Percentiles rank a stretch among this genome's conserved stretches.
phyloP scores from a whole-genome alignment of 192 early-diverging fungal genomes.

The Rhizophagus sp. region DNA sequence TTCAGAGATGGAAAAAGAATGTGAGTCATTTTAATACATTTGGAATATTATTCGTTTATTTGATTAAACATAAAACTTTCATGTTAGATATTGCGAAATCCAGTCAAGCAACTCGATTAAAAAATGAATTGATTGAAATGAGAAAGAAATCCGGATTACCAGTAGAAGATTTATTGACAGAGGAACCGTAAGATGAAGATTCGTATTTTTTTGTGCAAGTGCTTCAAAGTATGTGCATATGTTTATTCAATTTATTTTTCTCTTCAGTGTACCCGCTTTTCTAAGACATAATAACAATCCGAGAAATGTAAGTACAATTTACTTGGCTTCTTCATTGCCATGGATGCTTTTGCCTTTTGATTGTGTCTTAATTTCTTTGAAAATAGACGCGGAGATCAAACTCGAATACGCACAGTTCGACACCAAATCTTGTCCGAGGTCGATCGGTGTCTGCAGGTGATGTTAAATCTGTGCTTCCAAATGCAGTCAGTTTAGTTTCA shows the following conservation, averaged over 20 bases:
- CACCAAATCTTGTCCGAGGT: slow-evolving; percentile 1
- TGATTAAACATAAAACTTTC: too few species aligned
- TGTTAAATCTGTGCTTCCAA: not conserved
- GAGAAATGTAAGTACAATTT: not conserved
- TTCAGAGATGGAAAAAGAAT: slow-evolving; percentile 43
- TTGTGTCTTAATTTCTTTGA: not conserved
- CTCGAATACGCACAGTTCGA: not conserved
- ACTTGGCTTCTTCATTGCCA: not conserved
- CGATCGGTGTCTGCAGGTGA: not conserved
- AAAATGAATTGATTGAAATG: slow-evolving; percentile 28
- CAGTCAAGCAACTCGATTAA: slow-evolving; percentile 4
- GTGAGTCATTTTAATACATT: slow-evolving; percentile 23
- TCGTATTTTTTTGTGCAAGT: not conserved
- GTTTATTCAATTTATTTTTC: not conserved
- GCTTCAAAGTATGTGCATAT: not conserved
- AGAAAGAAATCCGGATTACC: slow-evolving; percentile 14
- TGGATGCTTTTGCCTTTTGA: not conserved
- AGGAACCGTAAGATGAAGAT: slow-evolving; percentile 22
- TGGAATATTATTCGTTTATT: not conserved
- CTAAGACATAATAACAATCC: not conserved
- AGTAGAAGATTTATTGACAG: slow-evolving; percentile 21
- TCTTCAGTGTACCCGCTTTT: slow-evolving; percentile 1
- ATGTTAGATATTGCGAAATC: slow-evolving; percentile 25
- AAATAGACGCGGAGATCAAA: not conserved
- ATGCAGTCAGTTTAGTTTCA: not conserved